A percentile compares a stretch with the other conserved stretches of the same genome.
These are phyloP conservation scores for Cutaneotrichosporon sp. DNA, from an alignment of 1,284 basidiomycete genomes.

Conservation along the genomic window DNA sequence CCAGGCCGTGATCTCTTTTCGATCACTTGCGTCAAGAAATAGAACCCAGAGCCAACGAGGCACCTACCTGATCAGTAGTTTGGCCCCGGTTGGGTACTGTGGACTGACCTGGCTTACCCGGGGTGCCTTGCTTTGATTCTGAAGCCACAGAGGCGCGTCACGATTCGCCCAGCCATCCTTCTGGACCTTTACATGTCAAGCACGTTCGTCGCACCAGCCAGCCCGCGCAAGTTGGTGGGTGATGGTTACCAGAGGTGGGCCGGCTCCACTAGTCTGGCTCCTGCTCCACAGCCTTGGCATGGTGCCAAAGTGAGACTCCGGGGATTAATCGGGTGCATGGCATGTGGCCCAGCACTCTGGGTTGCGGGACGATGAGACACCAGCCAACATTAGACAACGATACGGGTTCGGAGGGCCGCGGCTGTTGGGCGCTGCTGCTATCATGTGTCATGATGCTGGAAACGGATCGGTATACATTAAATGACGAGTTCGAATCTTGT, in stretches of 20 bases:
- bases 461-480: not conserved
- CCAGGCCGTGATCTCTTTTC: no score
- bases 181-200: not conserved
- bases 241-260: not conserved
- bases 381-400: not conserved
- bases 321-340: not conserved
- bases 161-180: slow-evolving; percentile 2
- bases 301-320: not conserved
- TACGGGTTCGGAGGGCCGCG: no score
- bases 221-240: not conserved
- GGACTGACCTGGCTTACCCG: not conserved
- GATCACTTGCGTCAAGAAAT: not conserved
- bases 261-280: not conserved
- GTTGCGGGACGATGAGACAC: not conserved
- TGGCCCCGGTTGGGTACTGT: not conserved
- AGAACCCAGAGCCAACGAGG: no score
- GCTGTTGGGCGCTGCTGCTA: no score
- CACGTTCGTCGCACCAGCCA: not conserved
- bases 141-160: not conserved
- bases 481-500: not conserved
- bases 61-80: no score
- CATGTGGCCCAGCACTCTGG: not conserved
- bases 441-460: not conserved
- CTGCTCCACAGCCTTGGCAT: not conserved
- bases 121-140: not conserved